Evolutionary conservation across 208 protist genomes (phyloP).

Genomic region (Phytomonas sp.): DNA sequence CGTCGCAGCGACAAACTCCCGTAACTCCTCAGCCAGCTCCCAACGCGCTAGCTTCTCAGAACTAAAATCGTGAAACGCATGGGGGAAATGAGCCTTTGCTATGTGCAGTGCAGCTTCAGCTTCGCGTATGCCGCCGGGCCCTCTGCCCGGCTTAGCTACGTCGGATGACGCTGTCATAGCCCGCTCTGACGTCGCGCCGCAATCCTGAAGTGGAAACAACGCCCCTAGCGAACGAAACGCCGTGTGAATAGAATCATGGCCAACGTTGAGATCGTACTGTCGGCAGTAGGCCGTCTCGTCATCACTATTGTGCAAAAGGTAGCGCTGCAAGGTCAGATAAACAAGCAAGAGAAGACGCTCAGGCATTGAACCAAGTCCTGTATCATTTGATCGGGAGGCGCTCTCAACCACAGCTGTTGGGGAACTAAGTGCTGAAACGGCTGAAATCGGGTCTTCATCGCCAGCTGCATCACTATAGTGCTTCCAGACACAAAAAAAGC

Average conservation of each 20-base stretch:
- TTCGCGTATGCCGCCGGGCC: neutral
- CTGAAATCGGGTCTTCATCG: neutral
- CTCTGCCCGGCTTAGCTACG: neutral
- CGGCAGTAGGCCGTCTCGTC: neutral
- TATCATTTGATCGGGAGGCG: neutral
- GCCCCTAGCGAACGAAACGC: neutral
- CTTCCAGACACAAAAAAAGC: constrained; percentile 46
- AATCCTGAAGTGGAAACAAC: neutral
- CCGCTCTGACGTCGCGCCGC: neutral
- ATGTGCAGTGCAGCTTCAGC: neutral
- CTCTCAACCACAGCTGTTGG: neutral
- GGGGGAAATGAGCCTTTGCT: neutral
- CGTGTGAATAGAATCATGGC: neutral
- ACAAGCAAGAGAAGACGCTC: neutral
- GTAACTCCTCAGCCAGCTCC: constrained; percentile 43
- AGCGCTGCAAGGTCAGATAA: neutral
- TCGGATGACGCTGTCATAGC: neutral
- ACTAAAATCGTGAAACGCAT: neutral
- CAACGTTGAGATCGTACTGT: neutral
- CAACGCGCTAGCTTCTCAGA: constrained; percentile 13
- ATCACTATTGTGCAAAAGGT: neutral
- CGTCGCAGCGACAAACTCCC: constrained; percentile 11
- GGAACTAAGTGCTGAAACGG: neutral
- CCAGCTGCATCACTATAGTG: neutral
- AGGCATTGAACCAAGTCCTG: neutral